Base-by-base conservation (phyloP, 2,329 filamentous ascomycete genomes). In the Ophiostoma piceae region DNA sequence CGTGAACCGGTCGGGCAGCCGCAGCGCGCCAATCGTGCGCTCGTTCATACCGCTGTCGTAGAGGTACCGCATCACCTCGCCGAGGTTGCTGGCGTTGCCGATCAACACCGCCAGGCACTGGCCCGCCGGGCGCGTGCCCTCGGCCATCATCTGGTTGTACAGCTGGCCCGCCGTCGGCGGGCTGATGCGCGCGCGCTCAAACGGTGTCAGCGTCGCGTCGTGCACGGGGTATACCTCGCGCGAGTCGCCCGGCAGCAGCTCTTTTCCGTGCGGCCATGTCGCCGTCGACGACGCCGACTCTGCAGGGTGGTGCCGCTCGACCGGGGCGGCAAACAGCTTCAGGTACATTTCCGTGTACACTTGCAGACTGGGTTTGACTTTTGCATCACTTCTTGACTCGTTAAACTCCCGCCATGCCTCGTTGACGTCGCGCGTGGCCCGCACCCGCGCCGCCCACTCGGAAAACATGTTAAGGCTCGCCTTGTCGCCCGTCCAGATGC, bases 321-420 rank as follows among this genome's bases (percentile, higher is more conserved):
- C 74, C 3, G 75, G 73, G 3, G 74, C 76, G 7, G 79, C 81
- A 22, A 81, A 77, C 1, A 89, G 79, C 74, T 88, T 89, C 69
- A 82, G 76, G 72, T 89, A 86, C 85, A 90, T 87, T 70, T 85
- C 84, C 8, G 81, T 80, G 74, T 88, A 90, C 66, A 88, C 83
- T 16, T 78, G 73, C 4, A 74, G 70, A 3, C 78, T 79, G 2
- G 83, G 82, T 37, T 74, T 74, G 70, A 78, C 12, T 16, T 11
- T 14, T 4, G 16, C 32, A 3, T 62, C 54, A 7, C 26, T 22
- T 60, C 19, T 22, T 12, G 22, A 6, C 22, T 6, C n/a, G 22
- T 39, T 79, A 71, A 85, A 83, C 62, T 80, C 77, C 5, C 79
- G 80, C 87, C 87, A 90, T 3, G 87, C 87, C 74, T 90, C 87